Base-by-base conservation (phyloP, 2,329 filamentous ascomycete genomes). In the Colletotrichum falcatum region DNA sequence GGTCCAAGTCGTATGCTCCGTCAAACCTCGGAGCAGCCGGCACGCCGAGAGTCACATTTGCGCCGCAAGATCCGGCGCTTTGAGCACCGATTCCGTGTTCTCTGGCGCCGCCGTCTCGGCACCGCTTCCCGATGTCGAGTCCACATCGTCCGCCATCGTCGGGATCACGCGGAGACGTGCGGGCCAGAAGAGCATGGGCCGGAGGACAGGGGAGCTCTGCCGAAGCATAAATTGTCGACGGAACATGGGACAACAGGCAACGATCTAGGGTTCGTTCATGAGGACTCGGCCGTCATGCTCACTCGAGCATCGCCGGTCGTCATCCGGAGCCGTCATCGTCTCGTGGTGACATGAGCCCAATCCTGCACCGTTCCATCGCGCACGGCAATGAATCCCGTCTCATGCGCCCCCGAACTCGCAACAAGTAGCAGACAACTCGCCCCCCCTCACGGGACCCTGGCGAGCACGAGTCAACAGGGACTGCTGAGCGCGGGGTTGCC, bases 11-110 rank as follows among this genome's bases (percentile, higher is more conserved):
- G 20, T 44, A 46, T 3, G 20, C 55, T n/a, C 66, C 48, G 4
- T 28, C 61, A 6, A 61, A 37, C 35, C 14, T 37, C 35, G 35
- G 35, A 37, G 35, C 12, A 16, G 35, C 35, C 11, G 12, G 12
- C 12, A 37, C 35, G 35, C 35, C 35, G 37, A 23, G 54, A 77
- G 81, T 73, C 75, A 85, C 84, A 86, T 77, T 86, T 87, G 39
- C 84, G 80, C 56, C 85, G 77, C 58, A 84, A 82, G 39, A 82
- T 78, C 39, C 85, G 82, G 78, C 85, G 87, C 64, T 83, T 84
- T 72, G 85, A 77, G 76, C 84, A 87, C 18, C 85, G 83, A 1
- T 84, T 84, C 61, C 84, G 76, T 59, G 78, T 78, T 67, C 79
- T 78, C 68, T 75, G 77, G 55, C 71, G 73, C 30, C 67, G 46